Base-by-base conservation (phyloP, 768 basidiomycete species). In the Xerocomus potaroensis region DNA sequence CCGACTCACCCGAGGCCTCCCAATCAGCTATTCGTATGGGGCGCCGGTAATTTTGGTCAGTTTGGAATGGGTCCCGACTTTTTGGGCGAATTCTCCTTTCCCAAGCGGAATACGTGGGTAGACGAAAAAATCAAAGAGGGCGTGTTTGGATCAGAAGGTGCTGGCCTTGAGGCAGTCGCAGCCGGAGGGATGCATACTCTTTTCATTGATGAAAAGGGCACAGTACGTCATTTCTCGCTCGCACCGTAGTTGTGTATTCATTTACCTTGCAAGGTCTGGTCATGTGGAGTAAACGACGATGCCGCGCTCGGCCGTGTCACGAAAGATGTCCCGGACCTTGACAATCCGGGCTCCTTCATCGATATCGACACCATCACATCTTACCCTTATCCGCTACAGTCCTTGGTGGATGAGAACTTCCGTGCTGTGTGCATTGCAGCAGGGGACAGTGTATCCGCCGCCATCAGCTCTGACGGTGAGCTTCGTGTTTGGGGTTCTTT, bases 31-130 rank as follows among this genome's bases (percentile, higher is more conserved):
- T 95, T 93, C 53, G 84, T 79, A 8, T 97, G 89, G 80, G 95
- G 95, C 7, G 83, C 85, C 10, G 93, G 92, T 22, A 93, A 95
- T 66, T 91, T 92, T 70, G 94, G 93, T 24, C 94, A 98, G 66
- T 87, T 96, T 59, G 96, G 94, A 26, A 79, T 95, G 72, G 95
- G 95, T 30, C 80, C 81, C 4, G 80, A 83, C 53, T 61, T 70
- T 40, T 70, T 91, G 26, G 81, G 73, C 47, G 91, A 95, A 65
- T 75, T 86, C 46, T 68, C 75, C 43, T 84, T 83, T 53, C 93
- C 93, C 8, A 84, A 78, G 58, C 77, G 83, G 47, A 92, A 90
- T 62, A 51, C 66, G 0, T 90, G 86, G 84, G 76, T 89, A 19
- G 84, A 91, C 56, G 71, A 82, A 58, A 79, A 84, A 65, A 88